Base-by-base conservation (phyloP, 495 filamentous ascomycete genomes). In the Penicillium bialowiezense region DNA sequence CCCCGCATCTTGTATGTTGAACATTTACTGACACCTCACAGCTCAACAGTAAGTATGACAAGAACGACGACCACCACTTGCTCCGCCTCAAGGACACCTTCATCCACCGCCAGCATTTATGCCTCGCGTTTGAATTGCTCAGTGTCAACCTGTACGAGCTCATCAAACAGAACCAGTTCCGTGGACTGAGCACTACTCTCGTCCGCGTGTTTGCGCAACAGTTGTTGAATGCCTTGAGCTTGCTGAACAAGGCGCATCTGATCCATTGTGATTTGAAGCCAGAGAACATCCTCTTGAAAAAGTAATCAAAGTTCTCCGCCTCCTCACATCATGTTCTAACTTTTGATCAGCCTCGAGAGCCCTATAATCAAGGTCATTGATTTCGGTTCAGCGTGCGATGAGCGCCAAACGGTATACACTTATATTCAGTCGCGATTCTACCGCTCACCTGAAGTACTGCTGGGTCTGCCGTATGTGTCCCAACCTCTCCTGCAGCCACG, bases 301-400 rank as follows among this genome's bases (percentile, higher is more conserved):
- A 99, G 85, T 88, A 49, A 59, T 81, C 74, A 19, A 6, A 4
- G 7, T 3, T 3, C 3, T n/a, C 7, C 3, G 12, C 5, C 0
- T 12, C 9, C 7, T 12, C 15, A 14, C 14, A 7, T 14, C 14
- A 12, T 7, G 15, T 29, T 41, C 49, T 59, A 33, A 48, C 35
- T 19, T 29, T 33, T 23, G 19, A 15, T 13, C 55, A 88, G 85
- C 67, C 82, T 99, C 46, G 95, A 99, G 71, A 97, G 92, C 58
- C 95, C 95, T 2, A 97, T 99, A 47, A 99, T 99, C 81, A 99
- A 99, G 67, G 96, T 99, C 61, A 99, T 99, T 60, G 95, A 99
- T 74, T 99, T 99, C 59, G 95, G 95, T 19, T 99, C 95, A 28
- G 95, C 95, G 1, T 99, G 95, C 64, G 95, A 99, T 62, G 95